Percentiles rank a stretch among this genome's conserved stretches.
These are phyloP conservation scores for Ogataea minuta DNA, from an alignment of 805 yeast genomes.

Conservation along the genomic window DNA sequence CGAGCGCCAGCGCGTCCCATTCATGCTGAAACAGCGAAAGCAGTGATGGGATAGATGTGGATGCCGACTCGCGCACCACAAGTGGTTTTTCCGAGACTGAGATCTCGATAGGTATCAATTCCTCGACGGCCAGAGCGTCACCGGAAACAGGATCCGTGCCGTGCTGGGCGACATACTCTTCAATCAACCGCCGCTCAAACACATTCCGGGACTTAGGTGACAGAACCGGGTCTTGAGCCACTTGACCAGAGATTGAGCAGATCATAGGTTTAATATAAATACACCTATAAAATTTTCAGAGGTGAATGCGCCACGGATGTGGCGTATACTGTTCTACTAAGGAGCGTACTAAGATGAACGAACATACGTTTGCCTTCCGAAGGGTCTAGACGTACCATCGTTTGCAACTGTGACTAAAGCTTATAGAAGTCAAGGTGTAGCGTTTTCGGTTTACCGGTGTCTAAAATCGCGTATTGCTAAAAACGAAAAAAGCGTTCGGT, in stretches of 20 bases:
- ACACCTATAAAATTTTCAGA: slow-evolving; percentile 6
- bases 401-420: no score
- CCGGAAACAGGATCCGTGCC: slow-evolving; percentile 76
- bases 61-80: slow-evolving; percentile 33
- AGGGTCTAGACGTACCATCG: no score
- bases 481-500: no score
- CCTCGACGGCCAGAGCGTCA: slow-evolving; percentile 56
- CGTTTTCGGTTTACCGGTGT: no score
- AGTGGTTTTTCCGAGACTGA: slow-evolving; percentile 17
- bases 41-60: slow-evolving; percentile 73
- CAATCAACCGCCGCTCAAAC: slow-evolving; percentile 63
- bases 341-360: no score
- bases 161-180: slow-evolving; percentile 58
- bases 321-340: slow-evolving; percentile 5
- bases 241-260: slow-evolving; percentile 61
- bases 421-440: no score
- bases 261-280: slow-evolving; percentile 18
- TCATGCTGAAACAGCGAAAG: slow-evolving; percentile 77
- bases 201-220: slow-evolving; percentile 69
- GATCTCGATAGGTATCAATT: slow-evolving; percentile 45
- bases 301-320: slow-evolving; percentile 6
- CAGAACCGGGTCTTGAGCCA: slow-evolving; percentile 68
- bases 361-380: no score
- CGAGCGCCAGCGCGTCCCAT: slow-evolving; percentile 86
- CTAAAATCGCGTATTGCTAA: no score